These are phyloP conservation scores for Vitis rupestris DNA, from an alignment of 164 flowering plant genomes.

Conservation along the genomic window DNA sequence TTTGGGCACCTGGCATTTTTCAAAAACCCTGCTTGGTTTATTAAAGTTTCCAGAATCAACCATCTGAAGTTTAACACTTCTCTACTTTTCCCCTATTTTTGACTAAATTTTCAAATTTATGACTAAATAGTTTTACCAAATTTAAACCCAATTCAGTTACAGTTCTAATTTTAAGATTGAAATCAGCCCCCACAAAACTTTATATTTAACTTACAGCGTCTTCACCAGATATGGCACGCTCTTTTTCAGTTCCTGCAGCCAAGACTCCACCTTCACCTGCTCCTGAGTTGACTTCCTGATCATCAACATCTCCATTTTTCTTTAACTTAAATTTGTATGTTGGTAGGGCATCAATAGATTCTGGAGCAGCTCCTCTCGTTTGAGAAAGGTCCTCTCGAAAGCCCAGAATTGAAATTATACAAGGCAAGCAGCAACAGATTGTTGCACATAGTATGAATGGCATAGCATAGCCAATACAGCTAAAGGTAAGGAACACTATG, in stretches of 20 bases:
- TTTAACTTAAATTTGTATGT: slow-evolving; percentile 72
- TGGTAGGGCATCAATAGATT: slow-evolving; percentile 79
- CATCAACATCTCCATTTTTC: slow-evolving; percentile 36
- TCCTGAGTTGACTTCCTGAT: slow-evolving; percentile 32
- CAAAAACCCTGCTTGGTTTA: too few species aligned
- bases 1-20: too few species aligned
- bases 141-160: too few species aligned
- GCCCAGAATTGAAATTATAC: slow-evolving; percentile 81
- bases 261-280: slow-evolving; percentile 69
- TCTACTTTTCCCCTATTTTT: too few species aligned
- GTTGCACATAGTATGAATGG: slow-evolving; percentile 88
- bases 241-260: slow-evolving; percentile 88
- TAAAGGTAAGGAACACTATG: slow-evolving; percentile 69
- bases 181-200: too few species aligned
- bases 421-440: slow-evolving; percentile 96
- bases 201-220: slow-evolving; percentile 72
- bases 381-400: slow-evolving; percentile 71
- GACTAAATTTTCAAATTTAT: too few species aligned
- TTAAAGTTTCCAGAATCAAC: too few species aligned
- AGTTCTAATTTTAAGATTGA: not conserved
- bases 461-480: slow-evolving; percentile 66
- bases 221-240: slow-evolving; percentile 77
- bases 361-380: slow-evolving; percentile 80
- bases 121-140: too few species aligned
- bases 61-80: too few species aligned